Base-by-base conservation (phyloP, 257 asterid species). In the Primulina eburnea region DNA sequence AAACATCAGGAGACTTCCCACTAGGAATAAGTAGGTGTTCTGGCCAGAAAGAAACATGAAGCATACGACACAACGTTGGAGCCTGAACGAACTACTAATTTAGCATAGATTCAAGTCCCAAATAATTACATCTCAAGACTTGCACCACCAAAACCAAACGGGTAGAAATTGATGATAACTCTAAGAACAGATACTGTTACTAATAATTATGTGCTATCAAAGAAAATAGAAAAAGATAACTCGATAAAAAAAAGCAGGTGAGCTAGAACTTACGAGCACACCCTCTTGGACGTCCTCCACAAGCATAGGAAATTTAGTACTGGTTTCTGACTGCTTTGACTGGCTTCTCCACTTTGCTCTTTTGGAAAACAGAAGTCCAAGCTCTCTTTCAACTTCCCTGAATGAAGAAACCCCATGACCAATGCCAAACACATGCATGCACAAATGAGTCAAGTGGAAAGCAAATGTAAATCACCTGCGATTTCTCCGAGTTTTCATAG, bases 361-460 rank as follows among this genome's bases (percentile, higher is more conserved):
- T 78, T 84, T 86, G 70, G 97, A 86, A 76, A 92, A 92, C 79
- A 92, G 75, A 63, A 83, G 80, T 32, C 92, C 96, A 38, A 92
- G 94, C 78, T 92, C 98, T 65, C 78, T 81, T 84, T 90, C 98
- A 69, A 92, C 96, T 77, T 92, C 98, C 72, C 98, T 90, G 95
- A 82, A 83, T 71, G 16, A 61, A 61, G 69, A 67, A 72, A 50
- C 65, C 59, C 58, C 62, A 34, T 73, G 67, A 83, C 71, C 69
- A 40, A 62, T 52, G 58, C 57, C 61, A 30, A 57, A 59, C 67
- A 50, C 26, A 68, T 16, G 10, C 28, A 64, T 43, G 26, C 24
- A 74, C 33, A 71, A 62, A 69, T 50, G 60, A 55, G 60, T 8
- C 62, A 35, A 67, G 14, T 37, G 50, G 64, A 73, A 62, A 35